These are phyloP conservation scores for Triticum monococcum DNA, from an alignment of 176 grass and related monocot species.

Conservation along the genomic window DNA sequence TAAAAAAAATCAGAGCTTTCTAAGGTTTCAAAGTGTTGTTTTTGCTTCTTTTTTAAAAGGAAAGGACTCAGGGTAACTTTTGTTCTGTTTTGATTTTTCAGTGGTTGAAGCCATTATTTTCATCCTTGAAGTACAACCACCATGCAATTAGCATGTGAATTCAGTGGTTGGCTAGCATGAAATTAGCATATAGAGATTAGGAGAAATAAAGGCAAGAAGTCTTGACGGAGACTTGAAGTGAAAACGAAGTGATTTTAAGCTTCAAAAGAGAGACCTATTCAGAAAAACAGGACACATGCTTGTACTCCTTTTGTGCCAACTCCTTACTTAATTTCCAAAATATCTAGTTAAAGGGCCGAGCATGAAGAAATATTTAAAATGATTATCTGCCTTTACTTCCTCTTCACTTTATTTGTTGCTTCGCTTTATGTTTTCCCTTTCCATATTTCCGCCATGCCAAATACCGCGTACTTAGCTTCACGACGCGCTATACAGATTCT, in stretches of 20 bases:
- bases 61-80: background rate
- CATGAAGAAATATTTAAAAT: background rate
- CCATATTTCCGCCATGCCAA: background rate
- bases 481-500: background rate
- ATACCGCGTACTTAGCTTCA: background rate
- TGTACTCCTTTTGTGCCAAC: background rate
- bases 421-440: background rate
- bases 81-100: background rate
- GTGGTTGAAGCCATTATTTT: slow-evolving; percentile 33
- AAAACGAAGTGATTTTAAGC: slow-evolving; percentile 22
- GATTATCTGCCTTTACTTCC: background rate
- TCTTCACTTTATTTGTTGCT: background rate
- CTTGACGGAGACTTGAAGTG: slow-evolving; percentile 28
- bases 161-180: background rate
- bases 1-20: background rate
- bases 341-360: background rate
- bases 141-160: slow-evolving; percentile 8
- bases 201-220: background rate
- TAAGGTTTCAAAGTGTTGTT: background rate
- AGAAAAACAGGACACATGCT: background rate
- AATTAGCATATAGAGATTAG: slow-evolving; percentile 13
- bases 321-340: background rate
- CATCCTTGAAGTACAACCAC: slow-evolving; percentile 20
- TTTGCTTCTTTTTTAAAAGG: background rate
- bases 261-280: background rate